These are phyloP conservation scores for Ceriops decandra DNA, from an alignment of 345 rosid genomes.

Conservation along the genomic window DNA sequence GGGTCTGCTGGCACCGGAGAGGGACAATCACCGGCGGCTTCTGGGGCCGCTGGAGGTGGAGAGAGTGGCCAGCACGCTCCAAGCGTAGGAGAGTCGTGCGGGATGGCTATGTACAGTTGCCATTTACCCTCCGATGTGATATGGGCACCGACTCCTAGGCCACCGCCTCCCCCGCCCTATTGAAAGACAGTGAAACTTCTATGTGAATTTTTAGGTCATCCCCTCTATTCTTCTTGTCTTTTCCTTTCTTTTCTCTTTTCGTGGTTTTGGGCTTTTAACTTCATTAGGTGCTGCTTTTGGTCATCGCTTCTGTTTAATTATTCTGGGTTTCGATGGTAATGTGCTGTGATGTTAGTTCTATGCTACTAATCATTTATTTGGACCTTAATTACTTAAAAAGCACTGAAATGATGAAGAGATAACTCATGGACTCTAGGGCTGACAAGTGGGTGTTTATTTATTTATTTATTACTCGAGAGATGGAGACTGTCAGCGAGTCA, in stretches of 20 bases:
- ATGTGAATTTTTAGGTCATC: not conserved
- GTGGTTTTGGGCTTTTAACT: not conserved
- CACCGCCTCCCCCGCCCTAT: conserved; percentile 34
- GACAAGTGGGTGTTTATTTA: no score
- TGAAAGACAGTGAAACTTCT: conserved; percentile 1
- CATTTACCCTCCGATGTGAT: conserved; percentile 61
- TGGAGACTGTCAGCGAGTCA: not conserved
- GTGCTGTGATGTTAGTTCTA: not conserved
- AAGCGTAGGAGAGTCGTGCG: conserved; percentile 46
- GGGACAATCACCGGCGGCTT: conserved; percentile 46
- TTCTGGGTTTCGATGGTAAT: not conserved
- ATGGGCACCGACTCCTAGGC: conserved; percentile 74
- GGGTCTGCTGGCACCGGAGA: conserved; percentile 47
- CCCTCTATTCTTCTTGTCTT: not conserved
- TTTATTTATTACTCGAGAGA: no score
- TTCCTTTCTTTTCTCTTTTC: not conserved
- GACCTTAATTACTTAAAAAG: no score
- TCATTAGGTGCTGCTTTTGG: not conserved
- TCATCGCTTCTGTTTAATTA: not conserved
- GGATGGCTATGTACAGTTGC: conserved; percentile 57
- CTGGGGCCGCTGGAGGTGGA: conserved; percentile 36
- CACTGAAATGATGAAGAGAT: no score
- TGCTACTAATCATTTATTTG: no score
- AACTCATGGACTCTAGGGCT: no score
- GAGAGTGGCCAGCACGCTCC: conserved; percentile 45